Evolutionary conservation across 768 basidiomycete species (phyloP), one percentile per base, ranked within the genome.

Genomic region (Tulasnella sp.): DNA sequence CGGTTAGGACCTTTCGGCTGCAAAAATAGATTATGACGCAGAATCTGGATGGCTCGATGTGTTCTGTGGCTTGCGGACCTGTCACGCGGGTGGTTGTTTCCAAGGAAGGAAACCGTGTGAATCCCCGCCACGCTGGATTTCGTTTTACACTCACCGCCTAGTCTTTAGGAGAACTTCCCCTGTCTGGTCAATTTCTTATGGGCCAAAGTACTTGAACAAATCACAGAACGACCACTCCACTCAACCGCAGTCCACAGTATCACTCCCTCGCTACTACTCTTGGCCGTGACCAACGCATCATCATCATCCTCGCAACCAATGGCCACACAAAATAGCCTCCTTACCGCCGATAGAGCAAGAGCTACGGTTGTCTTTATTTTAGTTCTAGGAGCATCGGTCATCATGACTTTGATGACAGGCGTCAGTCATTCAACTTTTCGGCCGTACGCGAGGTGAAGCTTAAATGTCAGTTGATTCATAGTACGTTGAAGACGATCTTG

Each of bases 401-500:
- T 93, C 73, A 69, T 69, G 64, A 69, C 64, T 69, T 34, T 69
- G 28, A 28, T 69, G 24, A 69, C 64, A 28, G 64, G 34, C 64
- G 64, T 69, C 34, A 69, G 64, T 69, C 34, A 28, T 5, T 69
- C 64, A 69, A 28, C 16, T 20, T 69, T 31, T 69, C 31, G 64
- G 34, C 12, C 28, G n/a, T 69, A 14, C 34, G 64, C 5, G 34
- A 69, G 31, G 4, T 16, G 31, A 69, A 28, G n/a, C 64, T 69
- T 37, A 28, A 69, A 24, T 14, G 28, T 69, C 31, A 28, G 64
- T 48, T 69, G 42, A 31, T 80, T n/a, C 4, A 18, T 40, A 96
- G 94, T 93, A 96, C 86, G 91, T 97, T 20, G 94, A 96, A 85
- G 91, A 91, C 1, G 89, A 89, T 0, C 87, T 95, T 42, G 90